Evolutionary conservation across 2,329 filamentous ascomycete species (phyloP).

Genomic region (Diaporthe sp.): DNA sequence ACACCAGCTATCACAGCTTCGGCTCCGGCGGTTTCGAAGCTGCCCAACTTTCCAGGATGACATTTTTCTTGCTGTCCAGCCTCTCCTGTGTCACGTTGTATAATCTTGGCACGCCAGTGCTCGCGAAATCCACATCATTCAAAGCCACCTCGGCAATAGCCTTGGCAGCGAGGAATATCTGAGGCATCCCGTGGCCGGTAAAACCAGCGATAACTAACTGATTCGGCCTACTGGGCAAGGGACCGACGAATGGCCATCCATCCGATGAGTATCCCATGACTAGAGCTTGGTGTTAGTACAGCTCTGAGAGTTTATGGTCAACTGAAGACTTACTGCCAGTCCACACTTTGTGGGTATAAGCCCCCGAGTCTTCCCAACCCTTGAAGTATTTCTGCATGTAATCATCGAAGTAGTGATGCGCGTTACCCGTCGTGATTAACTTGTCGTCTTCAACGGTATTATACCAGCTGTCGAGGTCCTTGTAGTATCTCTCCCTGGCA

Average conservation of each 20-base stretch:
- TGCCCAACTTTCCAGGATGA: conserved; percentile 37
- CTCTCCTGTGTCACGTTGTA: conserved; percentile 53
- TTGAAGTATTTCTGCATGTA: conserved; percentile 62
- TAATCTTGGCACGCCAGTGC: conserved; percentile 54
- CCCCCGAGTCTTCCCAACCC: conserved; percentile 61
- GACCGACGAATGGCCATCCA: conserved; percentile 59
- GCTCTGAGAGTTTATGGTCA: too few species aligned
- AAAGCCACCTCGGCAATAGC: conserved; percentile 58
- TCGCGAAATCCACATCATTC: conserved; percentile 48
- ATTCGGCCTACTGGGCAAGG: conserved; percentile 54
- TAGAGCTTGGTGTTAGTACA: conserved; percentile 36
- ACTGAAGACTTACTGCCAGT: conserved; percentile 59
- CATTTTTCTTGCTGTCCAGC: conserved; percentile 43
- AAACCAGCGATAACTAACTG: conserved; percentile 64
- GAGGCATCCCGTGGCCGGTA: conserved; percentile 66
- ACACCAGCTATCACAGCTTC: background rate
- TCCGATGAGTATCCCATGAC: conserved; percentile 61
- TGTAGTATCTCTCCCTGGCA: conserved; percentile 51
- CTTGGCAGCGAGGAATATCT: conserved; percentile 57
- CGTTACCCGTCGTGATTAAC: conserved; percentile 52
- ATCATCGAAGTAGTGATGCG: conserved; percentile 57
- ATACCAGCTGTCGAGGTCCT: conserved; percentile 56
- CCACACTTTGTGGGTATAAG: conserved; percentile 56
- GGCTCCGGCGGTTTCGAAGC: conserved; percentile 22
- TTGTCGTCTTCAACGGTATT: conserved; percentile 58